Conservation (phyloP, 805 yeast species). For the Monosporozyma siamensis region DNA sequence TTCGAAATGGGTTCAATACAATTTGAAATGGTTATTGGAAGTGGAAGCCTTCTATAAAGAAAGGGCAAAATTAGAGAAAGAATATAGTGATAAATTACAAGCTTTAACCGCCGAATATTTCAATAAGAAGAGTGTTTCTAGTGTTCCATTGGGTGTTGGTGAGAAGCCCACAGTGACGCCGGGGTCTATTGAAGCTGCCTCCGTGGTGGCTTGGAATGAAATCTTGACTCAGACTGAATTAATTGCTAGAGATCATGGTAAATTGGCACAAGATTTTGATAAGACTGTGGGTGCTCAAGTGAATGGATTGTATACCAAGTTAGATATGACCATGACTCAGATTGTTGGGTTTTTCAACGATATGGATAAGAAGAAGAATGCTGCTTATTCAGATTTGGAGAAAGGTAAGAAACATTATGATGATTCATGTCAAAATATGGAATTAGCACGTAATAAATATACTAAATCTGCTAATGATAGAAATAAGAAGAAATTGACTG, state of each 20-base stretch:
- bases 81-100: slow-evolving; percentile 61
- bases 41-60: slow-evolving; percentile 77
- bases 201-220: slow-evolving; percentile 84
- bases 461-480: slow-evolving; percentile 51
- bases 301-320: slow-evolving; percentile 41
- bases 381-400: slow-evolving; percentile 25
- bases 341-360: slow-evolving; percentile 55
- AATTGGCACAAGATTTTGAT: slow-evolving; percentile 51
- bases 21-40: slow-evolving; percentile 67
- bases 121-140: slow-evolving; percentile 61
- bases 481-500: slow-evolving; percentile 40
- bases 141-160: slow-evolving; percentile 74
- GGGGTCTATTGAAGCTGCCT: slow-evolving; percentile 84
- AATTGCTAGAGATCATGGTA: slow-evolving; percentile 56
- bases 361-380: slow-evolving; percentile 35
- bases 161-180: slow-evolving; percentile 87
- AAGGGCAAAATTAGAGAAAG: slow-evolving; percentile 72
- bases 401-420: slow-evolving; percentile 66
- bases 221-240: slow-evolving; percentile 75
- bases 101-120: slow-evolving; percentile 59
- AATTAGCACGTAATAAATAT: slow-evolving; percentile 63
- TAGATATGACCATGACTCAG: slow-evolving; percentile 44
- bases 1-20: slow-evolving; percentile 67
- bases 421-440: slow-evolving; percentile 69
- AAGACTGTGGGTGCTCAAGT: slow-evolving; percentile 55